Base-by-base conservation (phyloP, 1,284 basidiomycete species). In the Rhodotorula sp. region DNA sequence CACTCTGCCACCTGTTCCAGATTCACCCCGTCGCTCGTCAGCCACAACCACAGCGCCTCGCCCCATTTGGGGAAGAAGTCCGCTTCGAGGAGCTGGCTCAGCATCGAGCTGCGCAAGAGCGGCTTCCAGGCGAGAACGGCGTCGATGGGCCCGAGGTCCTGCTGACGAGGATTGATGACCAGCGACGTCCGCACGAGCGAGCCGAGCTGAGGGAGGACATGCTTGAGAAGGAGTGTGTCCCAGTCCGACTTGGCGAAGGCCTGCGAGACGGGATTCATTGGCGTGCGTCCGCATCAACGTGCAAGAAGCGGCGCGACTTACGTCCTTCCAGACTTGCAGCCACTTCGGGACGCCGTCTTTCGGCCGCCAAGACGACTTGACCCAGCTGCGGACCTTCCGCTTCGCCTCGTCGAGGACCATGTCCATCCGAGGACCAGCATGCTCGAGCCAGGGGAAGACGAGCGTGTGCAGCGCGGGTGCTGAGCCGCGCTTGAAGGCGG, bases 51-150 rank as follows among this genome's bases (percentile, higher is more conserved):
- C 48, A 99, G 82, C n/a, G 91, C 87, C 54, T 92, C 87, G 60
- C 99, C 84, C 94, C 94, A 99, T 78, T 94, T 94, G 3, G 92
- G 91, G 85, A 98, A 96, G 83, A 99, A 95, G 77, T 93, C 92
- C 13, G 85, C 84, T 79, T 94, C 91, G 71, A 97, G 82, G 11
- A 98, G 81, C 76, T 92, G 89, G 2, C 87, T 85, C 72, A 94
- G 84, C 69, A 93, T 86, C 2, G 89, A 88, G 0, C 86, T 81
- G 8, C 91, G 88, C 44, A 99, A 82, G 54, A 92, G 83, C 31
- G 81, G 77, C 24, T 83, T 83, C 96, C 96, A 99, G 0, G 83
- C 83, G 54, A 98, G 82, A 18, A 93, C 88, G 59, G 83, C 83
- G n/a, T 88, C 82, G 46, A 99, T 83, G 0, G 91, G 89, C n/a